A percentile compares a stretch with the other conserved stretches of the same genome.
Conservation (phyloP, 495 filamentous ascomycete species). For the Aspergillus steynii region DNA sequence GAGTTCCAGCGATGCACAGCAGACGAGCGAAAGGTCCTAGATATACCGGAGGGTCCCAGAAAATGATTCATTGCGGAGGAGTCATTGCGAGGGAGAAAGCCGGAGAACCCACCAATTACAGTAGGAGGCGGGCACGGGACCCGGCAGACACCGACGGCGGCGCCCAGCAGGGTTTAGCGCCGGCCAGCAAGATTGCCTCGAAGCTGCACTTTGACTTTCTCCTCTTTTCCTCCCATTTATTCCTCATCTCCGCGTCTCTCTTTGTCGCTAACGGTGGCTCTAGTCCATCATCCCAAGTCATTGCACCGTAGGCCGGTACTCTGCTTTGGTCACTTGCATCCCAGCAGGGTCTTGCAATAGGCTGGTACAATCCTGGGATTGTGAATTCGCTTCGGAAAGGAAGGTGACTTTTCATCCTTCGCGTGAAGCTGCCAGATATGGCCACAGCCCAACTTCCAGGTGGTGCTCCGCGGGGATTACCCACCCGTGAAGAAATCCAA, state of each 20-base stretch:
- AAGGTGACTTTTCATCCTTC: not conserved
- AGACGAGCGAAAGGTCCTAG: constrained; percentile 3
- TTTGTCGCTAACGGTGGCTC: not conserved
- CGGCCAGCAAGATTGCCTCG: not conserved
- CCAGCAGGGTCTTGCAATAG: not conserved
- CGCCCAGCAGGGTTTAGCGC: not conserved
- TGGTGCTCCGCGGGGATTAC: constrained; percentile 30
- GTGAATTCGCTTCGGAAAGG: not conserved
- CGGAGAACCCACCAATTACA: not conserved
- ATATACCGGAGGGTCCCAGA: constrained; percentile 11
- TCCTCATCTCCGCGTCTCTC: not conserved
- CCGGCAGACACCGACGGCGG: not conserved
- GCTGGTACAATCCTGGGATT: not conserved
- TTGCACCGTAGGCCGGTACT: not conserved
- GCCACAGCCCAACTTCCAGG: constrained; percentile 40
- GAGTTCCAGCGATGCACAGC: not conserved
- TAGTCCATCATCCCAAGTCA: not conserved
- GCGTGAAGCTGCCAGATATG: constrained; percentile 31
- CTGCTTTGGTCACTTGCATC: not conserved
- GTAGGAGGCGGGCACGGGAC: not conserved
- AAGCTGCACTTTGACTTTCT: not conserved
- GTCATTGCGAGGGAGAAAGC: not conserved
- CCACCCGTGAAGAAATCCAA: constrained; percentile 35
- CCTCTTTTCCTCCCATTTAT: constrained; percentile 7
- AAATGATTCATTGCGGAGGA: constrained; percentile 13